phyloP scores from a whole-genome alignment of 2,329 filamentous ascomycete species.

The Colletotrichum chrysophilum region DNA sequence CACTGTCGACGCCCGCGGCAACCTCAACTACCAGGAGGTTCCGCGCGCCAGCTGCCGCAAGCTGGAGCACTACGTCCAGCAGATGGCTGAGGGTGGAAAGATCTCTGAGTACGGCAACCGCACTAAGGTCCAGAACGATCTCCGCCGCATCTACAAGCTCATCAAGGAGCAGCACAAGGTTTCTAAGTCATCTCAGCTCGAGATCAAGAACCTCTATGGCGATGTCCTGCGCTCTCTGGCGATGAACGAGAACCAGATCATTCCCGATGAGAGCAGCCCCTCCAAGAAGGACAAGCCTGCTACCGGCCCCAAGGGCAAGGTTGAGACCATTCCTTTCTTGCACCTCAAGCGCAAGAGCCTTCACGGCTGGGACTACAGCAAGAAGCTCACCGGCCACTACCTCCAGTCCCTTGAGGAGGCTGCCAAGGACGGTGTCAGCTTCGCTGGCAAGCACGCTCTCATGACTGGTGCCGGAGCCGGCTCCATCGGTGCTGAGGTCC shows the following conservation, averaged over 20 bases:
- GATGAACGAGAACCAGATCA: constrained; percentile 98
- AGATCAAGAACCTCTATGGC: constrained; percentile 94
- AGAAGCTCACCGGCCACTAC: constrained; percentile 94
- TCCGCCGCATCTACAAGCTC: constrained; percentile 95
- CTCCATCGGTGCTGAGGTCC: constrained; percentile 95
- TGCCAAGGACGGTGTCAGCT: constrained; percentile 85
- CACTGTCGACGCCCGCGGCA: constrained; percentile 89
- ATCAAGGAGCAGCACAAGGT: constrained; percentile 98
- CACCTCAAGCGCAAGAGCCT: constrained; percentile 94
- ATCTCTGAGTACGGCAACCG: constrained; percentile 98
- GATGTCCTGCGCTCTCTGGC: constrained; percentile 92
- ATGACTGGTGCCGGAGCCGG: constrained; percentile 99
- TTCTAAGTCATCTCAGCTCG: constrained; percentile 92
- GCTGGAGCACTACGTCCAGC: constrained; percentile 96
- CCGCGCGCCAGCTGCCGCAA: constrained; percentile 91
- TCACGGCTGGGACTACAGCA: constrained; percentile 99
- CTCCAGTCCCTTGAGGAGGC: constrained; percentile 90
- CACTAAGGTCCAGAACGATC: constrained; percentile 95
- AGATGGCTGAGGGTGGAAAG: constrained; percentile 98
- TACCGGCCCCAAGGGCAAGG: constrained; percentile 79
- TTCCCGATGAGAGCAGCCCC: constrained; percentile 75
- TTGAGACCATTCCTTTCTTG: constrained; percentile 96
- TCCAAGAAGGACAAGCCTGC: constrained; percentile 50
- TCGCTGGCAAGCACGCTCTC: constrained; percentile 92
- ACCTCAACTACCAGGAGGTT: constrained; percentile 89